Percentiles rank a stretch among this genome's conserved stretches.
These are phyloP conservation scores for Leishmania gerbilli DNA, from an alignment of 208 protist species.

Conservation along the genomic window DNA sequence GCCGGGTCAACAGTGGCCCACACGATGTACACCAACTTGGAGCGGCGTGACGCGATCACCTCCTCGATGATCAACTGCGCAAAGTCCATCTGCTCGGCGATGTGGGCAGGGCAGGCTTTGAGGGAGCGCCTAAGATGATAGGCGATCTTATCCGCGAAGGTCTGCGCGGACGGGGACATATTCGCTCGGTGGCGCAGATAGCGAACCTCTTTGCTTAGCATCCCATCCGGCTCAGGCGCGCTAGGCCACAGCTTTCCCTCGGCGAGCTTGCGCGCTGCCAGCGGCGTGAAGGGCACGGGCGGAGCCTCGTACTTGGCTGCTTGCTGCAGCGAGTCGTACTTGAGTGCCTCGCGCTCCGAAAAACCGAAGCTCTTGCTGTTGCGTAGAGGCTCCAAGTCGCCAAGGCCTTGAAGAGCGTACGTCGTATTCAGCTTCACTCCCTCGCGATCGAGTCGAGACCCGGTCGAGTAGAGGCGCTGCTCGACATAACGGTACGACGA, in stretches of 20 bases:
- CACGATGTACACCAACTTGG: constrained; percentile 91
- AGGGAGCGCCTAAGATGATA: constrained; percentile 88
- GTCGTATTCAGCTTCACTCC: constrained; percentile 82
- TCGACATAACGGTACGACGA: constrained; percentile 77
- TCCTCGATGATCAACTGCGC: constrained; percentile 90
- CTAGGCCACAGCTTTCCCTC: constrained; percentile 86
- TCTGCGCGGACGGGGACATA: constrained; percentile 85
- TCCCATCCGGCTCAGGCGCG: constrained; percentile 75
- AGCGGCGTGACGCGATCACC: constrained; percentile 81
- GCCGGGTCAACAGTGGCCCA: constrained; percentile 89
- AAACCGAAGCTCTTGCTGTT: constrained; percentile 87
- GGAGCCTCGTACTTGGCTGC: constrained; percentile 73
- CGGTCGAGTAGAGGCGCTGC: constrained; percentile 77
- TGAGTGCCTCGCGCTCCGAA: constrained; percentile 71
- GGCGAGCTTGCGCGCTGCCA: constrained; percentile 85
- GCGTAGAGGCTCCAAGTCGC: constrained; percentile 84
- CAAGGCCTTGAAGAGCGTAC: constrained; percentile 88
- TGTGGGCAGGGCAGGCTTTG: constrained; percentile 81
- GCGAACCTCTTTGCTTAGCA: constrained; percentile 84
- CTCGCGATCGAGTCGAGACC: constrained; percentile 81
- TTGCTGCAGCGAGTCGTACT: constrained; percentile 74
- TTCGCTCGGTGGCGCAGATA: constrained; percentile 73
- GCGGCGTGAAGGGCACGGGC: constrained; percentile 76
- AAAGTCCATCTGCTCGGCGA: constrained; percentile 91
- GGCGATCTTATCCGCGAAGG: constrained; percentile 81